Conservation (phyloP, 2,329 filamentous ascomycete species). For the Phialophora macrospora region DNA sequence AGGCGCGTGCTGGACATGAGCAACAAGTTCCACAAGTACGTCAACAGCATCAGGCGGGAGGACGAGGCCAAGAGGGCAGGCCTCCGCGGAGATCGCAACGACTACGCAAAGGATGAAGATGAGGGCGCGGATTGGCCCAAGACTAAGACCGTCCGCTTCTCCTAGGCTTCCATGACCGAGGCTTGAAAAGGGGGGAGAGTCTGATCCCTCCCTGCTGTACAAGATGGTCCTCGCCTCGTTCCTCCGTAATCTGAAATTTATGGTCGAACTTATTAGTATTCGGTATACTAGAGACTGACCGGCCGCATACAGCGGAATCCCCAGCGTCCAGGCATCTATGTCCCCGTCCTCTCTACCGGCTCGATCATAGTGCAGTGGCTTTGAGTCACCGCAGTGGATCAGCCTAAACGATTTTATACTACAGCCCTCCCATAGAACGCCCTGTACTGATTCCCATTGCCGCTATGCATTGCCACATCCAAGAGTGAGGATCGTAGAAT, state of each 20-base stretch:
- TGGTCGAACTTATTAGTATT: constrained; percentile 6
- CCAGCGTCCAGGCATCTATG: neutral
- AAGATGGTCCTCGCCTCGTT: neutral
- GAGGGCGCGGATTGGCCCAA: neutral
- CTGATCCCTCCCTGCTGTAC: neutral
- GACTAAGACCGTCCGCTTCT: neutral
- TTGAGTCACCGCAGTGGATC: neutral
- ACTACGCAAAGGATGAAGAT: neutral
- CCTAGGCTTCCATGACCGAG: neutral
- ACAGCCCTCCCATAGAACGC: constrained; percentile 27
- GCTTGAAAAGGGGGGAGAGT: neutral
- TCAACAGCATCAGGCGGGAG: neutral
- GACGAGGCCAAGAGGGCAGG: constrained; percentile 1
- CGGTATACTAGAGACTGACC: neutral
- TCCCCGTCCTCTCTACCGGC: neutral
- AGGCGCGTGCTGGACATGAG: constrained; percentile 1
- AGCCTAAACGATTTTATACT: constrained; percentile 20
- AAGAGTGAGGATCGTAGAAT: constrained; percentile 34
- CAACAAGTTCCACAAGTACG: neutral
- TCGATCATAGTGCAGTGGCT: neutral
- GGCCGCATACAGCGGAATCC: neutral
- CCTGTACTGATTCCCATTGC: constrained; percentile 27
- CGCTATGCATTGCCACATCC: constrained; percentile 34
- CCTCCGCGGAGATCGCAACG: neutral
- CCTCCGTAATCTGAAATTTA: neutral